A percentile compares a stretch with the other conserved stretches of the same genome.
Conservation (phyloP, 2,329 filamentous ascomycete species). For the Fusarium multiceps region DNA sequence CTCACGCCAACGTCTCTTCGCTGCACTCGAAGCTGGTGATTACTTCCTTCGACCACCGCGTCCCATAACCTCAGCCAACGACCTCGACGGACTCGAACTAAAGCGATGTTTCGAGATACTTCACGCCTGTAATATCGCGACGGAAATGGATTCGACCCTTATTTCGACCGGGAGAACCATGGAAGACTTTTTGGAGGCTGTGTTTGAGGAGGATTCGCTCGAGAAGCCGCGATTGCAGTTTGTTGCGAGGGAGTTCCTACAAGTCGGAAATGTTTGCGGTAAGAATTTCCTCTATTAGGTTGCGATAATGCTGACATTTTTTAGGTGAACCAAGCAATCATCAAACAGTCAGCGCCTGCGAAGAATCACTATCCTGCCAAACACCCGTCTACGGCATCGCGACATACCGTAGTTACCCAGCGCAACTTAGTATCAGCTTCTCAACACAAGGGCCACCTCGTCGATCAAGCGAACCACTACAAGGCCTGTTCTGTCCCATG, state of each 20-base stretch:
- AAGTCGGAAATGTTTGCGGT: slow-evolving; percentile 47
- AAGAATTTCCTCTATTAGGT: background rate
- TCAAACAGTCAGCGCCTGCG: slow-evolving; percentile 30
- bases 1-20: slow-evolving; percentile 43
- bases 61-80: slow-evolving; percentile 42
- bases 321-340: slow-evolving; percentile 36
- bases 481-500: slow-evolving; percentile 44
- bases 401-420: slow-evolving; percentile 45
- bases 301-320: background rate
- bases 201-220: slow-evolving; percentile 37
- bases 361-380: slow-evolving; percentile 26
- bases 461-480: background rate
- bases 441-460: slow-evolving; percentile 37
- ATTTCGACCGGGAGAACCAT: slow-evolving; percentile 46
- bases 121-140: slow-evolving; percentile 48
- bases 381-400: slow-evolving; percentile 41
- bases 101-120: slow-evolving; percentile 50
- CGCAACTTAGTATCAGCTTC: slow-evolving; percentile 46
- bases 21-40: slow-evolving; percentile 40
- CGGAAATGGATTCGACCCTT: slow-evolving; percentile 39
- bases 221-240: slow-evolving; percentile 47
- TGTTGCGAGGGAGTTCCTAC: slow-evolving; percentile 43
- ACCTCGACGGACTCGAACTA: slow-evolving; percentile 46
- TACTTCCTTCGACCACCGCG: slow-evolving; percentile 25
- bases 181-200: slow-evolving; percentile 48